phyloP scores from a whole-genome alignment of 2,329 filamentous ascomycete genomes.

The Hymenoscyphus scutula region DNA sequence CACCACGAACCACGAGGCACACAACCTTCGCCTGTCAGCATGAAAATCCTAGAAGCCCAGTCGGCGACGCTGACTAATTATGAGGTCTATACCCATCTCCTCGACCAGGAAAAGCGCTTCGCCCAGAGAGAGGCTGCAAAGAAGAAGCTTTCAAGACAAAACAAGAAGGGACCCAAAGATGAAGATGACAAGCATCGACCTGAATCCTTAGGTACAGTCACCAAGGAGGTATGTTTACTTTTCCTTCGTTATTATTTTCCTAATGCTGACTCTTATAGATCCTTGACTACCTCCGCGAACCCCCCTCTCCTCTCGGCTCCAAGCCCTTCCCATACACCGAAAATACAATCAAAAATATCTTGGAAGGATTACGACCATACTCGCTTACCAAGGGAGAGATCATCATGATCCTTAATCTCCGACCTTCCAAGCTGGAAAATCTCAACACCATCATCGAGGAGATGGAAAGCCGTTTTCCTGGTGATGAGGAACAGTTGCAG shows the following conservation, averaged over 20 bases:
- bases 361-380: constrained; percentile 54
- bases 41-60: constrained; percentile 72
- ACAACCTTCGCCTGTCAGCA: constrained; percentile 11
- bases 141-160: not conserved
- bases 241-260: not conserved
- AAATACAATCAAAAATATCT: constrained; percentile 51
- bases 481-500: constrained; percentile 53
- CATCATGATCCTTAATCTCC: constrained; percentile 66
- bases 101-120: constrained; percentile 52
- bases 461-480: constrained; percentile 57
- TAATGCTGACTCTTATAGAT: constrained; percentile 44
- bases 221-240: constrained; percentile 57
- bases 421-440: constrained; percentile 55
- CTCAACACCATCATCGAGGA: constrained; percentile 66
- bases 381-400: constrained; percentile 66
- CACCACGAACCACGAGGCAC: not conserved
- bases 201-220: constrained; percentile 57
- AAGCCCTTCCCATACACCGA: constrained; percentile 45
- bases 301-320: constrained; percentile 51
- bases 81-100: constrained; percentile 67
- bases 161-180: constrained; percentile 9
- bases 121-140: not conserved
- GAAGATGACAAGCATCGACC: constrained; percentile 39
- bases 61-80: constrained; percentile 69
- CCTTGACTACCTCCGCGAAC: constrained; percentile 56